These are phyloP conservation scores for Dictyostelium discoideum DNA, from an alignment of 78 protist species.

Conservation along the genomic window dicty_2.7 NC_007090.3:2087501-2088000, in stretches of 20 bases:
- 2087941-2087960: neutral
- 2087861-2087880: neutral
- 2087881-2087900: neutral
- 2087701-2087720: neutral
- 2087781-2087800: neutral
- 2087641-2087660: neutral
- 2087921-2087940: neutral
- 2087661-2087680: neutral
- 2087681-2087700: neutral
- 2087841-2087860: neutral
- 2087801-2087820: neutral
- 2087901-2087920: neutral
- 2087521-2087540: neutral
- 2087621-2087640: neutral
- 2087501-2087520: neutral
- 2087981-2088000: neutral
- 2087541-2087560: neutral
- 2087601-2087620: too few species aligned
- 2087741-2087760: neutral
- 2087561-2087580: neutral
- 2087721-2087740: neutral
- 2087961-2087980: conserved; percentile 6
- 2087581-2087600: neutral
- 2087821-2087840: neutral
- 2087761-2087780: neutral